Base-by-base conservation (phyloP, 495 filamentous ascomycete species). In the Margaritispora aquatica region DNA sequence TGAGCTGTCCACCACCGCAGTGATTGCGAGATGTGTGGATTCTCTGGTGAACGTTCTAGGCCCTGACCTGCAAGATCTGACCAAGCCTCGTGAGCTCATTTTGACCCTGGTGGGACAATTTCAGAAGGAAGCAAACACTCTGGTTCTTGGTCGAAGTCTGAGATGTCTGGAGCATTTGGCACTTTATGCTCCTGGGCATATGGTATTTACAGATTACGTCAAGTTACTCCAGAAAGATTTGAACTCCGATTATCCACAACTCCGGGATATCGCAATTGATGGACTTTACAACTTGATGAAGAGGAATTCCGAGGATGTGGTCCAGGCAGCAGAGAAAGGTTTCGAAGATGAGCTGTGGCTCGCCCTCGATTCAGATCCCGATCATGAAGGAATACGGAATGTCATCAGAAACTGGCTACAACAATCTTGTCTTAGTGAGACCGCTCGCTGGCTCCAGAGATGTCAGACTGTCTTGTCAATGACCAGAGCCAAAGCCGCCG, bases 251-350 rank as follows among this genome's bases (percentile, higher is more conserved):
- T 77, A 84, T 61, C 70, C 77, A 1, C 77, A 85, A 48, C 81
- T 96, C 50, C 80, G 88, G 55, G 85, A 92, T 62, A 85, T 89
- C 48, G 90, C 92, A 19, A 81, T 96, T 15, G 89, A 95, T 69
- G 92, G 90, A 19, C 75, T 99, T 8, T 94, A 92, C 66, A 96
- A 95, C 56, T 74, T 97, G 22, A 96, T 99, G 92, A 92, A 96
- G 68, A 80, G 90, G 48, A 85, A 97, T 72, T 88, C 92, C 0
- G 78, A 87, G 54, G 82, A 87, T 36, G 90, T 97, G 20, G 78
- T 97, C 13, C 67, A 77, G 58, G 81, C 85, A 1, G 89, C 89
- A 13, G 80, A 88, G 8, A 78, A 84, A 29, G 86, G 86, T 0
- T 81, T 97, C 15, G 94, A 96, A 68, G 91, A 97, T 64, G 85